A percentile compares a stretch with the other conserved stretches of the same genome.
Conservation (phyloP, 306 rosid genomes). For the Casuarina cunninghamiana region DNA sequence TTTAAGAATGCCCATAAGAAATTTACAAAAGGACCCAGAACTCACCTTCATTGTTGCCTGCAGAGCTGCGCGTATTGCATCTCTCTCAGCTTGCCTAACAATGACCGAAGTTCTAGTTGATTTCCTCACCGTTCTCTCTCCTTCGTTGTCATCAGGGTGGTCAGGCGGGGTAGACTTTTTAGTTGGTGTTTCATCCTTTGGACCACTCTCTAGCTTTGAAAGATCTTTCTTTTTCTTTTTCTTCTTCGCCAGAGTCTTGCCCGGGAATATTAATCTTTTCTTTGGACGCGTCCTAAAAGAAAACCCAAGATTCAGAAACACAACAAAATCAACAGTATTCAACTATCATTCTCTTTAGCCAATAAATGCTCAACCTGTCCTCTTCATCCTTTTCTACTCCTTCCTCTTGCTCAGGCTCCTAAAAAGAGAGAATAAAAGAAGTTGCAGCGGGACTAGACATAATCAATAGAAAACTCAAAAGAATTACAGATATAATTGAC, state of each 20-base stretch:
- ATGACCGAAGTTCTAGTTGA: slow-evolving; percentile 89
- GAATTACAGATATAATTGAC: background rate
- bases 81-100: slow-evolving; percentile 96
- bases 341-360: background rate
- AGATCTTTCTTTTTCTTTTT: slow-evolving; percentile 62
- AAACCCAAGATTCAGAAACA: slow-evolving; percentile 11
- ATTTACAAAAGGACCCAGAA: background rate
- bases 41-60: slow-evolving; percentile 88
- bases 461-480: background rate
- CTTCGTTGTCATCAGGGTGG: slow-evolving; percentile 52
- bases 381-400: slow-evolving; percentile 62
- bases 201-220: slow-evolving; percentile 44
- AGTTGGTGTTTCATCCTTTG: slow-evolving; percentile 37
- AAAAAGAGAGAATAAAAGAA: slow-evolving; percentile 18
- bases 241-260: slow-evolving; percentile 61
- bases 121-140: slow-evolving; percentile 74
- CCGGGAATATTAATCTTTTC: slow-evolving; percentile 68
- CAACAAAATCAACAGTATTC: background rate
- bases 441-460: background rate
- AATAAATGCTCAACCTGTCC: slow-evolving; percentile 41
- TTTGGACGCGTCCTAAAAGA: slow-evolving; percentile 45
- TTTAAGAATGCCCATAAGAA: background rate
- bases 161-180: slow-evolving; percentile 44
- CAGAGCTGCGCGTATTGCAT: slow-evolving; percentile 84
- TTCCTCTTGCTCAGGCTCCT: slow-evolving; percentile 88